These are phyloP conservation scores for Akanthomyces lecanii DNA, from an alignment of 2,329 filamentous ascomycete species.

Conservation along the genomic window DNA sequence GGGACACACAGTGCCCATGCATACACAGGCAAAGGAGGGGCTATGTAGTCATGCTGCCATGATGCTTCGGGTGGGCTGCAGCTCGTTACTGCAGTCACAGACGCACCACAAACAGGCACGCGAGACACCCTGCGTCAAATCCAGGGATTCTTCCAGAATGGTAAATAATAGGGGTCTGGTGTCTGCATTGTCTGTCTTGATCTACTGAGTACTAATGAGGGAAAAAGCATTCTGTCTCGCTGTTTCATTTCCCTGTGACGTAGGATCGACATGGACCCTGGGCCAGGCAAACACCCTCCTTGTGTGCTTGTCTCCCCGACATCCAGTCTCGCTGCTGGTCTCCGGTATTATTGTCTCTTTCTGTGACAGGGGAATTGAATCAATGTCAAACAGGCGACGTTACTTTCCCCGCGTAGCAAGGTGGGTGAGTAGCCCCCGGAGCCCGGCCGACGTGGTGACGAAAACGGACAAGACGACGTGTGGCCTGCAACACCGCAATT, in stretches of 20 bases:
- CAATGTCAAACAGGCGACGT: background rate
- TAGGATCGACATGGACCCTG: constrained; percentile 1
- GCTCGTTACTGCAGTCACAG: background rate
- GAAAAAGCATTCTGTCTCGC: background rate
- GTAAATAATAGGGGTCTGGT: background rate
- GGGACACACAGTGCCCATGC: too few relatives aligned
- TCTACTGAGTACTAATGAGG: too few relatives aligned
- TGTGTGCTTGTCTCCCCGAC: too few relatives aligned
- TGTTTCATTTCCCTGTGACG: background rate
- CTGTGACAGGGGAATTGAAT: background rate
- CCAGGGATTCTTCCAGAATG: background rate
- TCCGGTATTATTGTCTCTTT: background rate
- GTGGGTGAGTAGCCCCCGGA: too few relatives aligned
- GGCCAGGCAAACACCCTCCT: background rate
- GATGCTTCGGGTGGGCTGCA: background rate
- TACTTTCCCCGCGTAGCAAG: background rate
- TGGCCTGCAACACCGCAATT: background rate
- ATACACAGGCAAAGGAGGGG: too few relatives aligned
- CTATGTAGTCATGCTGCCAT: too few relatives aligned
- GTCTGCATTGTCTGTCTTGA: background rate
- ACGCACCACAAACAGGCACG: background rate
- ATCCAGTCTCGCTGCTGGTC: background rate
- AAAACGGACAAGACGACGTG: background rate
- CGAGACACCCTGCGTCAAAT: background rate
- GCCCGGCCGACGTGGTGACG: background rate